These are phyloP conservation scores for Elaeis oleifera DNA, from an alignment of 202 grass and related monocot genomes.

Conservation along the genomic window DNA sequence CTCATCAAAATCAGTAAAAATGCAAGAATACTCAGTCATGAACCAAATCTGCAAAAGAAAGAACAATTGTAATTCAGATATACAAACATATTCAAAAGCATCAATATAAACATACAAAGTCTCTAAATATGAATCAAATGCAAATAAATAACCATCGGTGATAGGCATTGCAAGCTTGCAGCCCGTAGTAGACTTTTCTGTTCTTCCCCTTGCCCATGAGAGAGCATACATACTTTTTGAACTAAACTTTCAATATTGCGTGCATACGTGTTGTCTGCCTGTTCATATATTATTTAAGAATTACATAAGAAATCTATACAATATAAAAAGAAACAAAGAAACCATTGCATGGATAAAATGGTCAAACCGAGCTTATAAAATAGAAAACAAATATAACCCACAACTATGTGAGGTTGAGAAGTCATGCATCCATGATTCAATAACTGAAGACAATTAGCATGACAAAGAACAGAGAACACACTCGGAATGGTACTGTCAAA, in stretches of 20 bases:
- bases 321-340: not conserved
- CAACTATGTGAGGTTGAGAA: too few relatives aligned
- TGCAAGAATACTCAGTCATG: constrained; percentile 79
- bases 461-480: too few relatives aligned
- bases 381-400: too few relatives aligned
- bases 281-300: constrained; percentile 17
- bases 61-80: constrained; percentile 6
- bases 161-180: constrained; percentile 78
- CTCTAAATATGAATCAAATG: not conserved
- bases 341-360: constrained; percentile 6
- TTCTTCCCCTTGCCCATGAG: constrained; percentile 45
- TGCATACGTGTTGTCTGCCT: constrained; percentile 83
- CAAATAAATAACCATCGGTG: constrained; percentile 55
- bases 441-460: too few relatives aligned
- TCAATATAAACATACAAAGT: constrained; percentile 1
- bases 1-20: constrained; percentile 79
- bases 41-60: constrained; percentile 60
- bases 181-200: constrained; percentile 49
- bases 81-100: constrained; percentile 17
- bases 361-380: too few relatives aligned
- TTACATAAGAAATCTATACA: constrained; percentile 7
- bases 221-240: constrained; percentile 63
- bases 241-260: constrained; percentile 76
- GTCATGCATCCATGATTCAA: too few relatives aligned
- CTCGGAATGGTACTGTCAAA: too few relatives aligned